These are phyloP conservation scores for Talaromyces sp. DNA, from an alignment of 2,329 filamentous ascomycete species.

Conservation along the genomic window DNA sequence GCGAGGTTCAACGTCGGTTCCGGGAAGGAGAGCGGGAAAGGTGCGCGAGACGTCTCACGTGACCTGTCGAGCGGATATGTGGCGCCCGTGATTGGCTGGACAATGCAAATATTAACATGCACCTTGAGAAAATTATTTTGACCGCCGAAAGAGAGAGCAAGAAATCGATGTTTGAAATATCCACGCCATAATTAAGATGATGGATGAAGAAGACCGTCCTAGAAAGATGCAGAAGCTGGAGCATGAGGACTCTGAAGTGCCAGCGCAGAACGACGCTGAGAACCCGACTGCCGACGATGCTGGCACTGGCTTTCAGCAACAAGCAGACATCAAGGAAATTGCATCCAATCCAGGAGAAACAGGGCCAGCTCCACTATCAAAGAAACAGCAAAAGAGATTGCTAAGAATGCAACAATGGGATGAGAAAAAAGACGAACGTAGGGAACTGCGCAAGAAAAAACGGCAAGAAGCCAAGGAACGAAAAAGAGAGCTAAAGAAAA, in stretches of 20 bases:
- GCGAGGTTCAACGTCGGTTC: slow-evolving; percentile 4
- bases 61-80: not conserved
- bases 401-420: slow-evolving; percentile 70
- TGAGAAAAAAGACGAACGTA: slow-evolving; percentile 56
- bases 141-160: not conserved
- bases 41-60: slow-evolving; percentile 7
- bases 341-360: slow-evolving; percentile 9
- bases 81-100: slow-evolving; percentile 3
- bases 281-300: slow-evolving; percentile 1
- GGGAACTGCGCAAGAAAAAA: slow-evolving; percentile 54
- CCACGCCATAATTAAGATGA: slow-evolving; percentile 21
- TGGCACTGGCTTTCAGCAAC: slow-evolving; percentile 1
- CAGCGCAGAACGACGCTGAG: slow-evolving; percentile 26
- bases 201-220: slow-evolving; percentile 52
- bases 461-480: slow-evolving; percentile 45
- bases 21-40: slow-evolving; percentile 15
- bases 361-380: slow-evolving; percentile 54
- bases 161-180: not conserved
- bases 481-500: slow-evolving; percentile 39
- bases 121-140: not conserved
- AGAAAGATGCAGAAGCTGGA: slow-evolving; percentile 50
- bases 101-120: not conserved
- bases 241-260: slow-evolving; percentile 23
- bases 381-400: slow-evolving; percentile 78
- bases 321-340: not conserved